Conservation (phyloP, 148 eudicot species). For the Mesembryanthemum crystallinum region DNA sequence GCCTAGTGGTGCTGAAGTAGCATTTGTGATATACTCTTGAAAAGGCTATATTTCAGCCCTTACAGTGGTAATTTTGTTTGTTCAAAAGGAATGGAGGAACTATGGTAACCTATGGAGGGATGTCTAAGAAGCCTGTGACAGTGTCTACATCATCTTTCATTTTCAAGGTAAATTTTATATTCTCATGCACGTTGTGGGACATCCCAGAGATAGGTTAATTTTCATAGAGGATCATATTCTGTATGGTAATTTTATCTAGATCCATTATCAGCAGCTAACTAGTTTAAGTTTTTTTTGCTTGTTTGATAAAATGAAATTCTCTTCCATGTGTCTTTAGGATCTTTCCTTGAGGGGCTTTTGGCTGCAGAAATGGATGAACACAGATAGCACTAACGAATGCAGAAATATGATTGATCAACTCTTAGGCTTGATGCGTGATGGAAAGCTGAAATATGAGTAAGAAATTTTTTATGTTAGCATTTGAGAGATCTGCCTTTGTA, state of each 20-base stretch:
- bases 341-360: constrained; percentile 87
- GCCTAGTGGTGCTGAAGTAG: neutral
- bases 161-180: constrained; percentile 57
- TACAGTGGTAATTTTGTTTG: constrained; percentile 1
- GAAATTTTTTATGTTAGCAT: constrained; percentile 8
- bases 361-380: constrained; percentile 81
- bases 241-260: neutral
- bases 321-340: constrained; percentile 46
- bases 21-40: neutral
- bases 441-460: constrained; percentile 80
- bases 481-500: neutral
- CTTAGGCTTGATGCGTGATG: constrained; percentile 54
- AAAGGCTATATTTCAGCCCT: neutral
- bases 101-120: constrained; percentile 99
- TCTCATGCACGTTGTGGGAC: neutral
- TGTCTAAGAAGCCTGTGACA: constrained; percentile 86
- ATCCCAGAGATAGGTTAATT: neutral
- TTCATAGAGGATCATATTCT: neutral
- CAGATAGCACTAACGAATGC: constrained; percentile 65
- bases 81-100: constrained; percentile 75
- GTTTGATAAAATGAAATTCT: constrained; percentile 14
- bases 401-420: constrained; percentile 74
- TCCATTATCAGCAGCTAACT: neutral
- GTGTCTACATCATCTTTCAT: constrained; percentile 85
- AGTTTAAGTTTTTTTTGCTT: neutral